Conservation (phyloP, 208 protist genomes). For the Wallacemonas sp. region DNA sequence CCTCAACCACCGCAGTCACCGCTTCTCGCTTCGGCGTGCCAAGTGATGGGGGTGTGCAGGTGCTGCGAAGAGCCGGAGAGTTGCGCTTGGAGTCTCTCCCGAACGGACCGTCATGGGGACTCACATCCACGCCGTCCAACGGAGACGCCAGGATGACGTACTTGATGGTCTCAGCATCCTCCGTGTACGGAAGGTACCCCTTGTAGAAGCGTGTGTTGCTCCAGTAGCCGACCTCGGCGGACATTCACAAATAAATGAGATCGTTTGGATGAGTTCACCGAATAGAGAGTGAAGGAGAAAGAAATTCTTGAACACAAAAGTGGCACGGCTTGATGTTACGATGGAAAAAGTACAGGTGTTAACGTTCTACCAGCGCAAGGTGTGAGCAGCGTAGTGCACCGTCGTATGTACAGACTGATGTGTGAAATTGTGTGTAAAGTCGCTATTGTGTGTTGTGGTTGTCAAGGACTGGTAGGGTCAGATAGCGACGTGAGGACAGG, state of each 20-base stretch:
- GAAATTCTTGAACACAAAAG: too few species aligned
- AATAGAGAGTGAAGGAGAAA: neutral
- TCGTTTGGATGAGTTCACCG: too few species aligned
- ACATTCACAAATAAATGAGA: too few species aligned
- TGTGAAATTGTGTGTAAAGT: too few species aligned
- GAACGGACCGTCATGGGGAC: neutral
- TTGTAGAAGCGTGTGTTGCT: conserved; percentile 63
- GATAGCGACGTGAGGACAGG: too few species aligned
- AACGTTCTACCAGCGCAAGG: too few species aligned
- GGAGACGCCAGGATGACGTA: conserved; percentile 54
- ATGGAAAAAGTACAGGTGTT: too few species aligned
- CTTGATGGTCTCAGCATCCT: conserved; percentile 32
- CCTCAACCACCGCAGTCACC: neutral
- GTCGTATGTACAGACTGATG: too few species aligned
- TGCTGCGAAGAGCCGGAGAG: neutral
- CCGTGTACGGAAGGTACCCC: conserved; percentile 63
- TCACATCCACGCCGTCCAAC: neutral
- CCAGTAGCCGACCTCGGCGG: conserved; percentile 49
- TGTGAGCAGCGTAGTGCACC: neutral
- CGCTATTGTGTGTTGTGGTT: too few species aligned
- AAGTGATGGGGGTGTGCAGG: neutral
- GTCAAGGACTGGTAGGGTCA: too few species aligned
- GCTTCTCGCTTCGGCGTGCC: neutral
- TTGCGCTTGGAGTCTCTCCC: neutral
- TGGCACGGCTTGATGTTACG: too few species aligned